A percentile compares a stretch with the other conserved stretches of the same genome.
Evolutionary conservation across 345 rosid genomes (phyloP).

Genomic region (Moringa oleifera): DNA sequence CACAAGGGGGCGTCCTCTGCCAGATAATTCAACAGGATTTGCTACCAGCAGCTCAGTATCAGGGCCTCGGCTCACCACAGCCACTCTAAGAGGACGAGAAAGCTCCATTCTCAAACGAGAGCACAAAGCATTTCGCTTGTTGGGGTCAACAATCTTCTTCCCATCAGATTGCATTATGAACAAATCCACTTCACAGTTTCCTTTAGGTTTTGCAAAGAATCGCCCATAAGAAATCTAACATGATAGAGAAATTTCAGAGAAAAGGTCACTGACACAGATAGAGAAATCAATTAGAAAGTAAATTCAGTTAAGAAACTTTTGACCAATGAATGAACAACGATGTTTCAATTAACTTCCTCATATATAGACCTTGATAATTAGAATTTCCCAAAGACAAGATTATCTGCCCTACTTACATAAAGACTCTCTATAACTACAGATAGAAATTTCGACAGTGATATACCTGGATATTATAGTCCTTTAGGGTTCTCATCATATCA

Average conservation of each 20-base stretch:
- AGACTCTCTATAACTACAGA: too few species aligned
- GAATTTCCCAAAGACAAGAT: too few species aligned
- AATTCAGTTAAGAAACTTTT: too few species aligned
- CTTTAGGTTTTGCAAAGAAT: slow-evolving; percentile 40
- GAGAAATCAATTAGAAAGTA: too few species aligned
- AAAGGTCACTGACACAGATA: too few species aligned
- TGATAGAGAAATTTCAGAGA: background rate
- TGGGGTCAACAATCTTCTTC: slow-evolving; percentile 53
- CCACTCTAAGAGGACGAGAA: slow-evolving; percentile 48
- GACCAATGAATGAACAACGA: too few species aligned
- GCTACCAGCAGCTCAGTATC: slow-evolving; percentile 64
- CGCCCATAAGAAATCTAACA: slow-evolving; percentile 59
- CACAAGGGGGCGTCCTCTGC: slow-evolving; percentile 70
- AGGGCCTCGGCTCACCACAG: slow-evolving; percentile 57
- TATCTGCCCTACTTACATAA: too few species aligned
- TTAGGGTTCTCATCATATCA: slow-evolving; percentile 59
- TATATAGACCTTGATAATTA: too few species aligned
- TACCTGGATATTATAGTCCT: slow-evolving; percentile 66
- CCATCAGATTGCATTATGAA: slow-evolving; percentile 63
- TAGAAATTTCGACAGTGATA: background rate
- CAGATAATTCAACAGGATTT: slow-evolving; percentile 70
- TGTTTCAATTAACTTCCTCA: background rate
- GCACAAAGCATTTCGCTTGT: slow-evolving; percentile 49
- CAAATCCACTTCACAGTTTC: slow-evolving; percentile 50
- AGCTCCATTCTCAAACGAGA: slow-evolving; percentile 65